A percentile compares a stretch with the other conserved stretches of the same genome.
phyloP scores from a whole-genome alignment of 352 stramenopile genomes.

The Plasmopara muralis region DNA sequence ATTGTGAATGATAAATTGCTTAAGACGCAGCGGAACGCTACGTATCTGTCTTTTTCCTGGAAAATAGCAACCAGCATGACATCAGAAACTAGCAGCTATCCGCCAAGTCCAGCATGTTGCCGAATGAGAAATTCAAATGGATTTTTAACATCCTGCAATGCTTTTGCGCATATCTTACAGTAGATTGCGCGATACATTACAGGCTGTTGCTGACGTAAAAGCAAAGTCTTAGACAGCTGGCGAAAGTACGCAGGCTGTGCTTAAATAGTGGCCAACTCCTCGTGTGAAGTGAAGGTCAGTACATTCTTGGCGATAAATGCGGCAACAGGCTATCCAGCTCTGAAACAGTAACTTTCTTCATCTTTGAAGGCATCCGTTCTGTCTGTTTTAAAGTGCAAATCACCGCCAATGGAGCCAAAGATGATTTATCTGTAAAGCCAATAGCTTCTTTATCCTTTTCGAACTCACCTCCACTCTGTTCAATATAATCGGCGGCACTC shows the following conservation, averaged over 20 bases:
- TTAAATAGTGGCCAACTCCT: not conserved
- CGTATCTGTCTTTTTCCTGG: no score
- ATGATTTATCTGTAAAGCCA: not conserved
- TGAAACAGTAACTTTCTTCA: no score
- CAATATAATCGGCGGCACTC: not conserved
- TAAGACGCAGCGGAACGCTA: no score
- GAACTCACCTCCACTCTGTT: not conserved
- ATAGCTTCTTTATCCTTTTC: not conserved
- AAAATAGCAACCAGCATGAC: no score
- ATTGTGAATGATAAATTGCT: no score
- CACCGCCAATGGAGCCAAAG: not conserved
- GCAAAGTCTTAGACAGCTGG: not conserved
- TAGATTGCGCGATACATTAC: not conserved
- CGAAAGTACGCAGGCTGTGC: not conserved
- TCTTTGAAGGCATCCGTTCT: not conserved
- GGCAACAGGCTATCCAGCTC: not conserved
- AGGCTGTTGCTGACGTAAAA: not conserved
- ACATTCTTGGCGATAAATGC: not conserved
- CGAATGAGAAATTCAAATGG: no score
- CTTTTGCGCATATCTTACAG: no score
- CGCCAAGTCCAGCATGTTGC: no score
- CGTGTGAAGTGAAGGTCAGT: not conserved
- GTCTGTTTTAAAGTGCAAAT: not conserved
- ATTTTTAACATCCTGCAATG: no score
- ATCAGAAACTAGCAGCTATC: no score